Evolutionary conservation across 331 rosid genomes (phyloP), one percentile per base, ranked within the genome.

Genomic region (Telfairia occidentalis): DNA sequence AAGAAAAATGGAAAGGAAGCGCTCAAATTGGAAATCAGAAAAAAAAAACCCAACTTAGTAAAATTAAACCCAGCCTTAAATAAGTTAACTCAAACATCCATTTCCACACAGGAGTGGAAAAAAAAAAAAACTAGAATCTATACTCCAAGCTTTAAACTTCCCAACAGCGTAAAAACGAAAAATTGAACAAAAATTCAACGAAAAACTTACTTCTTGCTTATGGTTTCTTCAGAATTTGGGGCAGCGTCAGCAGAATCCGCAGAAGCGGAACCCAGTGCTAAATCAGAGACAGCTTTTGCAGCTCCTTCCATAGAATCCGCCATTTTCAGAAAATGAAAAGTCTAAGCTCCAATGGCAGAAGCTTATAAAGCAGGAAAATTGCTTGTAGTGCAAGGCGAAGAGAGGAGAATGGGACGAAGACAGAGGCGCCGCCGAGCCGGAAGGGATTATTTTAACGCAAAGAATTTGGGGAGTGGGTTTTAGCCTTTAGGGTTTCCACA

Each of bases 151-250:
- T n/a, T n/a, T n/a, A 46, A 4, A 46, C 52, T 46, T 45, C 18
- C 1, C 50, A 2, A 3, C 0, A 26, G 19, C 76, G n/a, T 67
- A 37, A 29, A 19, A 7, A 18, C 16, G 11, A 9, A 24, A 5
- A 9, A 37, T 40, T 19, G 24, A 21, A 15, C 21, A 55, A 42
- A 23, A 29, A 54, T 7, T 24, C 59, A 30, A 49, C 19, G 19
- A 21, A 29, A 29, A 1, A 5, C 85, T 34, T 74, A 85, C 89
- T 81, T 86, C 70, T 86, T 86, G 87, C 87, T 86, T 5, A 60
- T 8, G 45, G 77, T 50, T 69, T 76, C 87, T 21, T 71, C 84
- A 18, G 83, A 38, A 57, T 69, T 6, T 29, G 71, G 30, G 9
- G 29, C 78, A 38, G 55, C 16, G 10, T 4, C 19, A 4, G 18